These are phyloP conservation scores for Candida tetrigidarum DNA, from an alignment of 1,139 yeast species.

Conservation along the genomic window DNA sequence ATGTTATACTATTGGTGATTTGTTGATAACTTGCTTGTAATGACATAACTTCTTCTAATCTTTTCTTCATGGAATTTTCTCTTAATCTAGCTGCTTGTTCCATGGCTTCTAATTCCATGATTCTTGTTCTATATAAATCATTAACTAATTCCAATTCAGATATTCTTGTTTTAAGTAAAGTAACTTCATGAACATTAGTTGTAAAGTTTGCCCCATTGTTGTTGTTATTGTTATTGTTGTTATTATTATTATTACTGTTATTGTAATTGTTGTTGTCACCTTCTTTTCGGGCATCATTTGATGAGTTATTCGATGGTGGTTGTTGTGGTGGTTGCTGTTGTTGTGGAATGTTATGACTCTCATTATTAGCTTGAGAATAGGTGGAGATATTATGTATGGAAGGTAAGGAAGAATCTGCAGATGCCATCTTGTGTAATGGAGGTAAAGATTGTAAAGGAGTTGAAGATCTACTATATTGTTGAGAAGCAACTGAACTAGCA, in stretches of 20 bases:
- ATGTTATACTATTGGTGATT: not conserved
- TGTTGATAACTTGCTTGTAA: slow-evolving; percentile 19
- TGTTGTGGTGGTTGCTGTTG: slow-evolving; percentile 13
- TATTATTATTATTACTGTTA: slow-evolving; percentile 20
- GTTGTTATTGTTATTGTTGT: slow-evolving; percentile 20
- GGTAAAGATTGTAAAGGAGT: slow-evolving; percentile 29
- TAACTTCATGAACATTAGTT: slow-evolving; percentile 42
- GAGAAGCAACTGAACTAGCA: slow-evolving; percentile 3
- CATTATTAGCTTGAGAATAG: slow-evolving; percentile 6
- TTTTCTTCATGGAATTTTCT: slow-evolving; percentile 51
- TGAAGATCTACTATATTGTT: slow-evolving; percentile 11
- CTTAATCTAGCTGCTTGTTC: slow-evolving; percentile 63
- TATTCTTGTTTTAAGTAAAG: slow-evolving; percentile 70
- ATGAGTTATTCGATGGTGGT: slow-evolving; percentile 1
- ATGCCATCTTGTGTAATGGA: slow-evolving; percentile 34
- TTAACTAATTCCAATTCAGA: slow-evolving; percentile 91
- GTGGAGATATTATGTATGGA: slow-evolving; percentile 10
- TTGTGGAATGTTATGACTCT: too few relatives aligned
- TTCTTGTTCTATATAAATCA: slow-evolving; percentile 81
- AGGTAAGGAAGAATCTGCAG: slow-evolving; percentile 14
- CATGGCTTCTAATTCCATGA: slow-evolving; percentile 76
- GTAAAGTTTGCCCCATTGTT: slow-evolving; percentile 17
- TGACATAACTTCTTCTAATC: slow-evolving; percentile 49
- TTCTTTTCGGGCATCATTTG: slow-evolving; percentile 4
- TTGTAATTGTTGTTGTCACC: slow-evolving; percentile 15